These are phyloP conservation scores for Fusarium sp. DNA, from an alignment of 2,329 filamentous ascomycete species.

Conservation along the genomic window DNA sequence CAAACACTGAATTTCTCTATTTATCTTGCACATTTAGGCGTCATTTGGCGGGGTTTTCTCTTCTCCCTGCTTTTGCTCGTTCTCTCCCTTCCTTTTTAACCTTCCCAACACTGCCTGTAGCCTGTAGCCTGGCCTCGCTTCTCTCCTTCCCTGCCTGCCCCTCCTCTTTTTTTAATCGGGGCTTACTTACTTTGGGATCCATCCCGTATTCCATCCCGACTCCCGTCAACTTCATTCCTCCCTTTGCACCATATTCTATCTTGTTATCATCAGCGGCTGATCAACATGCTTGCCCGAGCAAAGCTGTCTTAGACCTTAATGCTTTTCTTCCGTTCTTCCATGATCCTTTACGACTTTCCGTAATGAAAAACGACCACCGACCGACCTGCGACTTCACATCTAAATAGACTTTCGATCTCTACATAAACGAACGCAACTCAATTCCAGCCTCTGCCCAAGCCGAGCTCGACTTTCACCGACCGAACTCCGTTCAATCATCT, in stretches of 20 bases:
- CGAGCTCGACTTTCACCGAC: slow-evolving; percentile 27
- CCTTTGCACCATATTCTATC: slow-evolving; percentile 35
- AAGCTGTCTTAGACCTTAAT: slow-evolving; percentile 46
- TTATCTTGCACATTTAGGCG: slow-evolving; percentile 14
- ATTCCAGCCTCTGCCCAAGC: slow-evolving; percentile 33
- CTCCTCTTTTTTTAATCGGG: slow-evolving; percentile 44
- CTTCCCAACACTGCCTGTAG: not conserved
- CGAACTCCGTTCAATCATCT: slow-evolving; percentile 12
- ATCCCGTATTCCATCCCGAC: slow-evolving; percentile 38
- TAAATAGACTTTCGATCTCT: slow-evolving; percentile 38
- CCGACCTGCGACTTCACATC: slow-evolving; percentile 33
- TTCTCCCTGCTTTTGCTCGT: slow-evolving; percentile 24
- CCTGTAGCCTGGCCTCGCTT: slow-evolving; percentile 7
- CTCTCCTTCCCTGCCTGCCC: slow-evolving; percentile 36
- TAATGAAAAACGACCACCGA: slow-evolving; percentile 44
- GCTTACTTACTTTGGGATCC: slow-evolving; percentile 35
- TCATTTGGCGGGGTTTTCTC: slow-evolving; percentile 24
- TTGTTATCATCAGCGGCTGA: slow-evolving; percentile 38
- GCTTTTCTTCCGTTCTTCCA: slow-evolving; percentile 41
- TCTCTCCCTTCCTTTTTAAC: slow-evolving; percentile 27
- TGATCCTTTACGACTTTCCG: slow-evolving; percentile 44
- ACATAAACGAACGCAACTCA: slow-evolving; percentile 8
- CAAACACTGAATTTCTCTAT: slow-evolving; percentile 1
- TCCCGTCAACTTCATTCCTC: slow-evolving; percentile 40
- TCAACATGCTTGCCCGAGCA: slow-evolving; percentile 32